Evolutionary conservation across 116 monocot species (phyloP).

Genomic region (Iris pallida): DNA sequence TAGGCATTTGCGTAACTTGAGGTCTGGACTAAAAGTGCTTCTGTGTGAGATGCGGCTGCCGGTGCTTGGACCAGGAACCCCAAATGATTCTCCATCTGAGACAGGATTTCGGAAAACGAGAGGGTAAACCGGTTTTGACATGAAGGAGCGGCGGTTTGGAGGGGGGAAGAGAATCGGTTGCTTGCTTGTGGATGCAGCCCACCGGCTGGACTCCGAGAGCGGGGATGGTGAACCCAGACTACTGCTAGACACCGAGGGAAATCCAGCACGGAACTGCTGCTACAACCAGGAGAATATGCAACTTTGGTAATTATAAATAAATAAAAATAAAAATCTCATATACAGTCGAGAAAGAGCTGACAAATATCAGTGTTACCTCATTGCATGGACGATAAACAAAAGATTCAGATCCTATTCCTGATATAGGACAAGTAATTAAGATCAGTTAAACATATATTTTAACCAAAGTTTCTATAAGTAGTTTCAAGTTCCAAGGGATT

Average conservation of each 20-base stretch:
- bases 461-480: neutral
- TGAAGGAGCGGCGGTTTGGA: constrained; percentile 73
- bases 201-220: constrained; percentile 42
- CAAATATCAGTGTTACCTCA: constrained; percentile 36
- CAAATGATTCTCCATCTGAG: constrained; percentile 45
- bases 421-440: constrained; percentile 11
- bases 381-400: constrained; percentile 26
- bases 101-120: constrained; percentile 73
- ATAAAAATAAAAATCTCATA: neutral
- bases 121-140: constrained; percentile 89
- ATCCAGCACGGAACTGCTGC: constrained; percentile 22
- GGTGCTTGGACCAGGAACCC: constrained; percentile 24
- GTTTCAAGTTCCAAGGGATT: no score
- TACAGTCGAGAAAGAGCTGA: neutral
- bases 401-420: constrained; percentile 60
- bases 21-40: constrained; percentile 44
- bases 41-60: constrained; percentile 35
- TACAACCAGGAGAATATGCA: constrained; percentile 9
- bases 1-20: constrained; percentile 52
- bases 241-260: constrained; percentile 49
- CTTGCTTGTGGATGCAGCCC: constrained; percentile 60
- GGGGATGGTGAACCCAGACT: constrained; percentile 63
- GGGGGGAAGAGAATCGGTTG: constrained; percentile 35
- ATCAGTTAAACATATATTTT: neutral
- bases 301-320: neutral